Evolutionary conservation across 352 stramenopile genomes (phyloP), one percentile per base, ranked within the genome.

Genomic region (Phytopythium aichiense): DNA sequence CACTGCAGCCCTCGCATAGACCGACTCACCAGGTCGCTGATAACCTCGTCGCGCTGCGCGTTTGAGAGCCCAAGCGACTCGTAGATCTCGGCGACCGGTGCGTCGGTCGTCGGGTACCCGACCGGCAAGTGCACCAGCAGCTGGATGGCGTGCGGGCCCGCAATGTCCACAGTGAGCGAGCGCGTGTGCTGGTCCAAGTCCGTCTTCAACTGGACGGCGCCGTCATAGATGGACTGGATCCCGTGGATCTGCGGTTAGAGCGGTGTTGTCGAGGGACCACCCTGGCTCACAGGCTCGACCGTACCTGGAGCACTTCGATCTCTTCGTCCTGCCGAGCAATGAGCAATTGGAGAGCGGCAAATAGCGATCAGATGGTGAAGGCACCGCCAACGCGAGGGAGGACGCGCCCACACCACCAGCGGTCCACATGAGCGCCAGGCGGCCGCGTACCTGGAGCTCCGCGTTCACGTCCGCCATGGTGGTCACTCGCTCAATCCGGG

Each of bases 21-120:
- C 12, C 55, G 42, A 33, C 45, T 3, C 55, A 92, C 85, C 58
- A 94, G 59, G 37, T 88, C 75, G 18, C 79, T 55, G 50, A 93
- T 48, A 43, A 94, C 89, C 31, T 77, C 71, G 18, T 87, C 70
- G 54, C 84, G 69, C 48, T 94, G 76, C 20, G 66, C 57, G 31
- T 91, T 88, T 31, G 80, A 91, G 23, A 94, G 73, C 7, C 87
- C 87, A 20, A 92, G 89, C 3, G 83, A 93, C 55, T 95, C 85
- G 69, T 91, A 88, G 1, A 95, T 76, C 68, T 91, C 73, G 25
- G 82, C 84, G 56, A 95, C 70, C 8, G 87, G 87, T 15, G 84
- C 66, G 48, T 94, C 85, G 0, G 60, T 69, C 25, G 77, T 86
- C 38, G 87, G 87, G 37, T 95, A 95, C 52, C 72, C 77, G 22